Evolutionary conservation across 306 rosid species (phyloP).

Genomic region (Comarum palustre): DNA sequence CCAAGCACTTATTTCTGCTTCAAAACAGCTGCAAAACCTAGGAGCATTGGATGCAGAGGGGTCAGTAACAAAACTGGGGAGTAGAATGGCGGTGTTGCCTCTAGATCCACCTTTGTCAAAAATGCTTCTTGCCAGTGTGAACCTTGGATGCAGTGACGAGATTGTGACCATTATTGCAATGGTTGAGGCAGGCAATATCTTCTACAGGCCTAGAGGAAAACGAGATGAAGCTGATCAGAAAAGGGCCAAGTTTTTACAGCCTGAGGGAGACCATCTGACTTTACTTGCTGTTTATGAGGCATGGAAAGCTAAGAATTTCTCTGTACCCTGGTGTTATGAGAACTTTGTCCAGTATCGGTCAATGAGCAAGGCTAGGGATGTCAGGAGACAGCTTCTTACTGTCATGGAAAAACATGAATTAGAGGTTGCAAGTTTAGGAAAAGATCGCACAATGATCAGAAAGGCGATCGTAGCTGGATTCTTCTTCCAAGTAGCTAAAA

Average conservation of each 20-base stretch:
- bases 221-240: constrained; percentile 94
- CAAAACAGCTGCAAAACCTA: constrained; percentile 72
- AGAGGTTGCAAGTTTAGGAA: constrained; percentile 84
- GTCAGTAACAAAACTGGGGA: constrained; percentile 75
- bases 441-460: constrained; percentile 67
- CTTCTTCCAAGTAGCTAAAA: constrained; percentile 75
- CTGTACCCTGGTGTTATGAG: constrained; percentile 85
- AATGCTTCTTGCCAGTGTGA: constrained; percentile 88
- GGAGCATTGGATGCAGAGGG: constrained; percentile 94
- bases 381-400: constrained; percentile 77
- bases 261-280: constrained; percentile 90
- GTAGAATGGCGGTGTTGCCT: constrained; percentile 90
- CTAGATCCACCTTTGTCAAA: constrained; percentile 83
- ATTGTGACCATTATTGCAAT: constrained; percentile 82
- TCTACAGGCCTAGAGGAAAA: constrained; percentile 82
- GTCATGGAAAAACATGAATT: constrained; percentile 79
- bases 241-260: constrained; percentile 84
- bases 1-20: constrained; percentile 74
- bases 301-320: constrained; percentile 74
- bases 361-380: constrained; percentile 65
- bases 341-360: constrained; percentile 69
- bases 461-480: constrained; percentile 86
- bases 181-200: constrained; percentile 84
- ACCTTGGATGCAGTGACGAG: constrained; percentile 92
- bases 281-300: constrained; percentile 84